These are phyloP conservation scores for Diatrype stigma DNA, from an alignment of 2,329 filamentous ascomycete species.

Conservation along the genomic window DNA sequence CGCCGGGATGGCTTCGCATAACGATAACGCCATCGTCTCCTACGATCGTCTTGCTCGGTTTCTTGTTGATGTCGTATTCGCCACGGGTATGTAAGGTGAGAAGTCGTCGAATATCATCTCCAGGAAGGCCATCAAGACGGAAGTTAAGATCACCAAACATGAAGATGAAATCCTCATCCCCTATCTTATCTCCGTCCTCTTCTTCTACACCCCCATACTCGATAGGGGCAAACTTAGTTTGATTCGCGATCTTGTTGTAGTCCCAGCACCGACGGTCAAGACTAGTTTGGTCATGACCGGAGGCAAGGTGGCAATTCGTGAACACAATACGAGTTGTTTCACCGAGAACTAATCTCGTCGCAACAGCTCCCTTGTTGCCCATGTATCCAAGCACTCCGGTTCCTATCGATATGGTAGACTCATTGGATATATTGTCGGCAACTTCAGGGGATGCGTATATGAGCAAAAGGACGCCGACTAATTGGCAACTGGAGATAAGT, in stretches of 20 bases:
- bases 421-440: constrained; percentile 68
- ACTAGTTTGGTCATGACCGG: constrained; percentile 72
- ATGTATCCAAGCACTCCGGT: constrained; percentile 90
- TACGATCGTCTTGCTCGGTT: constrained; percentile 31
- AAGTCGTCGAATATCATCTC: constrained; percentile 82
- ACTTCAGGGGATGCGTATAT: constrained; percentile 81
- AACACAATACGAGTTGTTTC: constrained; percentile 89
- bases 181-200: constrained; percentile 67
- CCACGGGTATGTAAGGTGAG: constrained; percentile 78
- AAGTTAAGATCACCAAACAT: constrained; percentile 98
- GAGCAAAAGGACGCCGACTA: constrained; percentile 79
- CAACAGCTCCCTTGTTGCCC: constrained; percentile 92
- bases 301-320: constrained; percentile 86
- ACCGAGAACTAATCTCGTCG: constrained; percentile 76
- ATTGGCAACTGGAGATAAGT: constrained; percentile 74
- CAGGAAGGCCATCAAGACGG: constrained; percentile 79
- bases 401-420: constrained; percentile 79
- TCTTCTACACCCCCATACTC: constrained; percentile 59
- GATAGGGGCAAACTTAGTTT: constrained; percentile 76
- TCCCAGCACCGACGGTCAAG: constrained; percentile 90
- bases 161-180: constrained; percentile 89
- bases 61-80: constrained; percentile 61
- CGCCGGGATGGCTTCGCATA: constrained; percentile 43
- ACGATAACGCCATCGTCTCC: constrained; percentile 50
- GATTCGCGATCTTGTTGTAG: constrained; percentile 68